Evolutionary conservation across 148 eudicot species (phyloP).

Genomic region (Dysphania ambrosioides): DNA sequence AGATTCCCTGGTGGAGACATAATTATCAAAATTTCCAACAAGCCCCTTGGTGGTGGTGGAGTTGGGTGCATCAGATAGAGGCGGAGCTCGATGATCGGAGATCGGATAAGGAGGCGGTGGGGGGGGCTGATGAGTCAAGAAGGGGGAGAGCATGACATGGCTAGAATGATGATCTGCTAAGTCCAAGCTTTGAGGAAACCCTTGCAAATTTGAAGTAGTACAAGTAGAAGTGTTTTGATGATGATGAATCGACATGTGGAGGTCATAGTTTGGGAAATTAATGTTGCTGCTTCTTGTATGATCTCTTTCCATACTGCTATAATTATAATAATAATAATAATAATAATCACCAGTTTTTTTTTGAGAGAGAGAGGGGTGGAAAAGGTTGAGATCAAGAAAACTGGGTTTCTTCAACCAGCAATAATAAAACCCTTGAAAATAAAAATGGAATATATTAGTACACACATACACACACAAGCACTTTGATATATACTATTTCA

Average conservation of each 20-base stretch:
- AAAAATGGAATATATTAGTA: background rate
- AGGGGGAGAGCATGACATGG: conserved; percentile 29
- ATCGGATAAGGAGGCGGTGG: conserved; percentile 20
- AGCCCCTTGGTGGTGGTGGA: conserved; percentile 20
- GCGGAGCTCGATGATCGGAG: background rate
- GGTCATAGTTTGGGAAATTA: conserved; percentile 31
- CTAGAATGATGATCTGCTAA: conserved; percentile 16
- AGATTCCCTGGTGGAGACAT: conserved; percentile 17
- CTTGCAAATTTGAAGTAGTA: background rate
- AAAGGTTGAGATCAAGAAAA: background rate
- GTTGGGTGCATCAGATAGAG: background rate
- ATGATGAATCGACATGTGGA: conserved; percentile 32
- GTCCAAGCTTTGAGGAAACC: conserved; percentile 20
- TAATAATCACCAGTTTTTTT: background rate
- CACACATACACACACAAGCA: background rate
- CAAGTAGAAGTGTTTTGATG: background rate
- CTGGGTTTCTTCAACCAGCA: conserved; percentile 26
- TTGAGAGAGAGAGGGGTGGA: conserved; percentile 2
- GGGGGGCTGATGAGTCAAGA: conserved; percentile 20
- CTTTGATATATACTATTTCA: conserved; percentile 10
- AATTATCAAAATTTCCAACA: conserved; percentile 25
- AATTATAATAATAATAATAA: background rate
- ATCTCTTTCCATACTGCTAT: conserved; percentile 29
- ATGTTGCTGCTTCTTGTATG: conserved; percentile 1
- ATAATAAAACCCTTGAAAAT: conserved; percentile 31